Evolutionary conservation across 768 basidiomycete species (phyloP).

Genomic region (Suillus plorans): DNA sequence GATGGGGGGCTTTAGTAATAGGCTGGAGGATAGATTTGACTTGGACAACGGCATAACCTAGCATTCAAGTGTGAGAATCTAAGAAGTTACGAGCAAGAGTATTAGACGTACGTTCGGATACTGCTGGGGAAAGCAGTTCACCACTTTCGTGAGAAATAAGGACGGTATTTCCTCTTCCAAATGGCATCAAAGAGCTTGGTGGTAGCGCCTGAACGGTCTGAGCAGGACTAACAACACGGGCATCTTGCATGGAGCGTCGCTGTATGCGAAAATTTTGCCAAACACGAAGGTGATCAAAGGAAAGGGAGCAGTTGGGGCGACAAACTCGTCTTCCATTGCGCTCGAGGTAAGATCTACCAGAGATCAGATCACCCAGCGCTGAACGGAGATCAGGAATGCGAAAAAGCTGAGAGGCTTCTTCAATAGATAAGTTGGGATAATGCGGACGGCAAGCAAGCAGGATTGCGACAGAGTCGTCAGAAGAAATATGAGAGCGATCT

Average conservation of each 20-base stretch:
- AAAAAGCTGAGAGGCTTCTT: background rate
- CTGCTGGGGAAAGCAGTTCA: background rate
- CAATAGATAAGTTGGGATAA: background rate
- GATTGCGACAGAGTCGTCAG: background rate
- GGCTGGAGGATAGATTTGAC: conserved; percentile 3
- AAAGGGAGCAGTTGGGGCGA: background rate
- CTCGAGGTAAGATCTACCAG: background rate
- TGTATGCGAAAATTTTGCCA: conserved; percentile 1
- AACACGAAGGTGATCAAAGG: background rate
- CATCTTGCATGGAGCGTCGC: background rate
- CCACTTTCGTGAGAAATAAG: conserved; percentile 1
- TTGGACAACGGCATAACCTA: conserved; percentile 3
- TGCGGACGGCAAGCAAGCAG: conserved; percentile 6
- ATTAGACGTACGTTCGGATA: background rate
- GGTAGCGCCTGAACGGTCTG: conserved; percentile 2
- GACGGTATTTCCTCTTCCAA: conserved; percentile 5
- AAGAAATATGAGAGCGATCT: background rate
- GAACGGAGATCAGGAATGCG: conserved; percentile 6
- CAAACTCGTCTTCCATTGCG: background rate
- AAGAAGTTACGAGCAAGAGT: background rate
- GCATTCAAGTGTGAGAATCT: background rate
- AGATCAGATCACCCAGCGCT: conserved; percentile 10
- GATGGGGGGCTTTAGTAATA: background rate
- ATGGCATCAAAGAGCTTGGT: background rate
- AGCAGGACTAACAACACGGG: background rate